These are phyloP conservation scores for Sporothrix inflata DNA, from an alignment of 2,329 filamentous ascomycete genomes.

Conservation along the genomic window DNA sequence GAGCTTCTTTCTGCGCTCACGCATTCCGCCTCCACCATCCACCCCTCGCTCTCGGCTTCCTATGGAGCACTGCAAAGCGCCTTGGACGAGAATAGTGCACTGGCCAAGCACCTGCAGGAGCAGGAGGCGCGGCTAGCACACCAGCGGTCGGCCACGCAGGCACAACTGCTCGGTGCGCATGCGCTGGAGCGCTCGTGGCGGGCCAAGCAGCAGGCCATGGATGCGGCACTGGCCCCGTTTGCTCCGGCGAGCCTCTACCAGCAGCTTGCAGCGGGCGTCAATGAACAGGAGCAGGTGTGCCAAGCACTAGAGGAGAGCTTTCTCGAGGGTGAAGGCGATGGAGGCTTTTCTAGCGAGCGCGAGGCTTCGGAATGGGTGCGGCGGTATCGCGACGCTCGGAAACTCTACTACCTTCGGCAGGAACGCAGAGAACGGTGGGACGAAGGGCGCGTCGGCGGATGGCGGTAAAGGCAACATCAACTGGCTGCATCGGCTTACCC, in stretches of 20 bases:
- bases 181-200: constrained; percentile 92
- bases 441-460: constrained; percentile 90
- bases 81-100: constrained; percentile 70
- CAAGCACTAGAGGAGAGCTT: constrained; percentile 91
- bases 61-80: constrained; percentile 66
- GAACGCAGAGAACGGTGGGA: constrained; percentile 95
- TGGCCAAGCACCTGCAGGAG: constrained; percentile 65
- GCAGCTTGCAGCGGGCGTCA: constrained; percentile 72
- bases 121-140: constrained; percentile 61
- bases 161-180: constrained; percentile 79
- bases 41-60: constrained; percentile 71
- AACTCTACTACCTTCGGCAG: constrained; percentile 75
- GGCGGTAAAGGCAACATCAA: constrained; percentile 60
- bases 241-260: constrained; percentile 86
- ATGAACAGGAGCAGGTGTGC: constrained; percentile 82
- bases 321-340: constrained; percentile 65
- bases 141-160: constrained; percentile 73
- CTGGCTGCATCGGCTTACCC: too few relatives aligned
- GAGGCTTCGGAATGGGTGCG: constrained; percentile 86
- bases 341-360: constrained; percentile 68
- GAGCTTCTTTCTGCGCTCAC: constrained; percentile 74
- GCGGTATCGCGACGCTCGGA: constrained; percentile 77
- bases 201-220: constrained; percentile 86
- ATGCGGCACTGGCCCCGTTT: constrained; percentile 80
- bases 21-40: constrained; percentile 65